phyloP scores from a whole-genome alignment of 352 stramenopile genomes.

The Phytopythium delawarense region DNA sequence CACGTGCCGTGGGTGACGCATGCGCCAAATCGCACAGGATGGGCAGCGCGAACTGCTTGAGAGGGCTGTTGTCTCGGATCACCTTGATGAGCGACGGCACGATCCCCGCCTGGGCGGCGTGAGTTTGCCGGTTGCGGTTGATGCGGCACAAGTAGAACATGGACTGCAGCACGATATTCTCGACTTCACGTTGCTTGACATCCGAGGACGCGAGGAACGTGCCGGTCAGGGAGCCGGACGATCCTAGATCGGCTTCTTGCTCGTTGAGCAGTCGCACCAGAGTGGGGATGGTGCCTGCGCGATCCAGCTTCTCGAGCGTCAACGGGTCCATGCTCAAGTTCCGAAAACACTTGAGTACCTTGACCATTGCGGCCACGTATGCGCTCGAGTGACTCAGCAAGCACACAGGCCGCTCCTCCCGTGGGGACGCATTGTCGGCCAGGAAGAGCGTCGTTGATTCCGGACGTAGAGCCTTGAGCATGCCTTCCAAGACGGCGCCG shows the following conservation, averaged over 20 bases:
- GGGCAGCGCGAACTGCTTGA: slow-evolving; percentile 91
- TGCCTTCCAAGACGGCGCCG: slow-evolving; percentile 60
- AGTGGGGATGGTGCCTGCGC: slow-evolving; percentile 81
- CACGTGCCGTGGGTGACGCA: slow-evolving; percentile 76
- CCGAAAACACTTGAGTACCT: slow-evolving; percentile 79
- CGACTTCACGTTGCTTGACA: slow-evolving; percentile 73
- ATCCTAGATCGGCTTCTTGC: slow-evolving; percentile 16
- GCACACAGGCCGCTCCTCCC: not conserved
- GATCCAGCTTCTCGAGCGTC: slow-evolving; percentile 87
- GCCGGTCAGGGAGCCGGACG: not conserved
- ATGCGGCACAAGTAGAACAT: slow-evolving; percentile 94
- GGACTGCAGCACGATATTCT: slow-evolving; percentile 89
- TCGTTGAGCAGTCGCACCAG: slow-evolving; percentile 79
- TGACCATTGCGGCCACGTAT: slow-evolving; percentile 64
- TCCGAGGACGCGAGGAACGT: slow-evolving; percentile 16
- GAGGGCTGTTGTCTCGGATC: slow-evolving; percentile 70
- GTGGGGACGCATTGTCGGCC: slow-evolving; percentile 8
- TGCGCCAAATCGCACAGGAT: slow-evolving; percentile 92
- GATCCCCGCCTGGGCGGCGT: slow-evolving; percentile 85
- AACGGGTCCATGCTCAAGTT: slow-evolving; percentile 91
- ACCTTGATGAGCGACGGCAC: slow-evolving; percentile 90
- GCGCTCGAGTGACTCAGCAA: slow-evolving; percentile 29
- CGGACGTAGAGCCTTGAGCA: slow-evolving; percentile 53
- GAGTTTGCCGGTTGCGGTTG: slow-evolving; percentile 87
- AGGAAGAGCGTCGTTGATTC: slow-evolving; percentile 12